Conservation (phyloP, 345 rosid species). For the Eutrema heterophyllum region DNA sequence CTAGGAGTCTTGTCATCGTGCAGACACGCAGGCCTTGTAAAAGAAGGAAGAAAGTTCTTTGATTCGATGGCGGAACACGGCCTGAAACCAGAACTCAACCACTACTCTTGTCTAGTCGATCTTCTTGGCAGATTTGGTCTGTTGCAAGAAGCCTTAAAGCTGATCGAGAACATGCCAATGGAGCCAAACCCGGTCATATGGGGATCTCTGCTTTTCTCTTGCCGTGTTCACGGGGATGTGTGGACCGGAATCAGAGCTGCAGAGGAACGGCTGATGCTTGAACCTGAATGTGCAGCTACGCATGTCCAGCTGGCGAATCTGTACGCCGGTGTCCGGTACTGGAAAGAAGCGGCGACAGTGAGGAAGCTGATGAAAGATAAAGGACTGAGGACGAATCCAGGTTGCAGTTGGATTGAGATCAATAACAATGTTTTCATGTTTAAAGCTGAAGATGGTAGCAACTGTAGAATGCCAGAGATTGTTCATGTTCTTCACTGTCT, state of each 20-base stretch:
- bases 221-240: conserved; percentile 62
- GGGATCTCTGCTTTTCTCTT: conserved; percentile 83
- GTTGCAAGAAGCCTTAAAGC: conserved; percentile 59
- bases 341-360: conserved; percentile 69
- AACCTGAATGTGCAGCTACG: conserved; percentile 75
- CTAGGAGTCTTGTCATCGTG: conserved; percentile 87
- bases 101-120: conserved; percentile 86
- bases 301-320: conserved; percentile 75
- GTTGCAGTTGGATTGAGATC: conserved; percentile 89
- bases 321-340: conserved; percentile 58
- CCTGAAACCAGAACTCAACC: conserved; percentile 56
- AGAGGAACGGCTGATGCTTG: conserved; percentile 59
- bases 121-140: conserved; percentile 81
- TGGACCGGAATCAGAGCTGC: conserved; percentile 87
- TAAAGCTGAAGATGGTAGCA: conserved; percentile 64
- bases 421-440: conserved; percentile 57
- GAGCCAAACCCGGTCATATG: conserved; percentile 68
- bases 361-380: conserved; percentile 82
- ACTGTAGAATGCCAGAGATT: conserved; percentile 35
- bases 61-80: conserved; percentile 52
- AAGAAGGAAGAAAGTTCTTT: conserved; percentile 54
- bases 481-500: conserved; percentile 42
- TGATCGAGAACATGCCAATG: conserved; percentile 62
- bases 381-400: conserved; percentile 60
- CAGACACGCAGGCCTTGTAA: conserved; percentile 74